These are phyloP conservation scores for Thraustotheca clavata DNA, from an alignment of 352 stramenopile genomes.

Conservation along the genomic window DNA sequence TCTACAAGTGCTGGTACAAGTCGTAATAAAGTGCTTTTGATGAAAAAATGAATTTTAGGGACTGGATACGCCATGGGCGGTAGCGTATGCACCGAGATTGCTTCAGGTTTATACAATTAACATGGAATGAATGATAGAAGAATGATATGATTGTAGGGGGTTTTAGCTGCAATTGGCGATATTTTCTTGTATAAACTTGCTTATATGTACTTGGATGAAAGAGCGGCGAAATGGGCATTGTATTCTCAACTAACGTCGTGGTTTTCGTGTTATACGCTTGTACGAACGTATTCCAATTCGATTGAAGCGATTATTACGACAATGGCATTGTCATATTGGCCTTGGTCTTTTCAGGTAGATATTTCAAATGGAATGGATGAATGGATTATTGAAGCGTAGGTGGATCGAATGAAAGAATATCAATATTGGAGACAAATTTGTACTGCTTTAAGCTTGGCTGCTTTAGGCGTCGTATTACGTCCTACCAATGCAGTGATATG, in stretches of 20 bases:
- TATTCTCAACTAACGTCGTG: slow-evolving; percentile 71
- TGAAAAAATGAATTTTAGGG: slow-evolving; percentile 28
- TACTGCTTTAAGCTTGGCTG: slow-evolving; percentile 40
- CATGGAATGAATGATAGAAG: background rate
- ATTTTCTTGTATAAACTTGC: slow-evolving; percentile 64
- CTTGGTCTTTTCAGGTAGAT: slow-evolving; percentile 57
- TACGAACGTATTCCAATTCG: slow-evolving; percentile 81
- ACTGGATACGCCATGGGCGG: slow-evolving; percentile 70
- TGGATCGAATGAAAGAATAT: background rate
- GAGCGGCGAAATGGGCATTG: slow-evolving; percentile 55
- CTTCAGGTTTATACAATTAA: slow-evolving; percentile 35
- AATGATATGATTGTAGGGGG: slow-evolving; percentile 27
- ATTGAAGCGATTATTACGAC: slow-evolving; percentile 77
- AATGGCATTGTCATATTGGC: slow-evolving; percentile 62
- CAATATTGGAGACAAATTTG: background rate
- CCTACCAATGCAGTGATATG: slow-evolving; percentile 62
- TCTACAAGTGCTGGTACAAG: slow-evolving; percentile 44
- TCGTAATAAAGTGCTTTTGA: slow-evolving; percentile 2
- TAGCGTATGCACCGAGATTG: slow-evolving; percentile 68
- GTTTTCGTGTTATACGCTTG: slow-evolving; percentile 82
- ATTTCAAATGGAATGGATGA: background rate
- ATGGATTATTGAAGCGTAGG: no score
- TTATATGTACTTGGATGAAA: slow-evolving; percentile 51
- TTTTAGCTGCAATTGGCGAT: slow-evolving; percentile 60
- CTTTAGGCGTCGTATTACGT: slow-evolving; percentile 69